A percentile compares a stretch with the other conserved stretches of the same genome.
Evolutionary conservation across 176 grass and related monocot species (phyloP).

Genomic region (Thalia dealbata): DNA sequence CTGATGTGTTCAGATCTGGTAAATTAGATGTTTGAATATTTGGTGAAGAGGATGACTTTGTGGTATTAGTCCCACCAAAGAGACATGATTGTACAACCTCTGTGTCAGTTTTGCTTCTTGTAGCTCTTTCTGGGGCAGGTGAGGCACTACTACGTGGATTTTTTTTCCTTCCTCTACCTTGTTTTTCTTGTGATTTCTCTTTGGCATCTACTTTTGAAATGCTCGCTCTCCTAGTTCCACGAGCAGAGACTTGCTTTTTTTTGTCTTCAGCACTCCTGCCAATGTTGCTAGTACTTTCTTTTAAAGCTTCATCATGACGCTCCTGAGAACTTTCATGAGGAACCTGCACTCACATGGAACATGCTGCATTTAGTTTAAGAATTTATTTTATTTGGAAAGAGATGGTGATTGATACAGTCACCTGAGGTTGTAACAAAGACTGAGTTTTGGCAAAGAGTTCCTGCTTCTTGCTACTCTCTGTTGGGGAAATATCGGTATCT

Average conservation of each 20-base stretch:
- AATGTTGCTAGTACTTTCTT: slow-evolving; percentile 24
- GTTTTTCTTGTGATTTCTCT: slow-evolving; percentile 27
- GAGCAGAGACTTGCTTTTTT: slow-evolving; percentile 21
- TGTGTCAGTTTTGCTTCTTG: slow-evolving; percentile 21
- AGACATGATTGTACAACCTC: slow-evolving; percentile 34
- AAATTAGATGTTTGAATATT: slow-evolving; percentile 34
- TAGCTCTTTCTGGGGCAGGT: slow-evolving; percentile 21
- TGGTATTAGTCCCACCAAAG: slow-evolving; percentile 30
- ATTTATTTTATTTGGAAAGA: neutral
- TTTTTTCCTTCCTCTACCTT: slow-evolving; percentile 40
- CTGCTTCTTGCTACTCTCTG: slow-evolving; percentile 45
- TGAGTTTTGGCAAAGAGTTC: slow-evolving; percentile 36
- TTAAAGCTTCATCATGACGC: slow-evolving; percentile 5
- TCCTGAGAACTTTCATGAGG: slow-evolving; percentile 21
- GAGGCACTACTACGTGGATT: slow-evolving; percentile 20
- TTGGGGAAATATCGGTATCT: slow-evolving; percentile 38
- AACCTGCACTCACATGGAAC: slow-evolving; percentile 22
- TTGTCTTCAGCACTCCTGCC: slow-evolving; percentile 30
- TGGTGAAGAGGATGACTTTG: slow-evolving; percentile 31
- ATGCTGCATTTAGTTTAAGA: neutral
- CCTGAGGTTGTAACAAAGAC: slow-evolving; percentile 38
- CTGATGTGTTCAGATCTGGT: slow-evolving; percentile 38
- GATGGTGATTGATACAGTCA: slow-evolving; percentile 15
- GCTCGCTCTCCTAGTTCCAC: slow-evolving; percentile 15
- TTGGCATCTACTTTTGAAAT: slow-evolving; percentile 16